Evolutionary conservation across 2,329 filamentous ascomycete species (phyloP).

Genomic region (Camillea tinctor): DNA sequence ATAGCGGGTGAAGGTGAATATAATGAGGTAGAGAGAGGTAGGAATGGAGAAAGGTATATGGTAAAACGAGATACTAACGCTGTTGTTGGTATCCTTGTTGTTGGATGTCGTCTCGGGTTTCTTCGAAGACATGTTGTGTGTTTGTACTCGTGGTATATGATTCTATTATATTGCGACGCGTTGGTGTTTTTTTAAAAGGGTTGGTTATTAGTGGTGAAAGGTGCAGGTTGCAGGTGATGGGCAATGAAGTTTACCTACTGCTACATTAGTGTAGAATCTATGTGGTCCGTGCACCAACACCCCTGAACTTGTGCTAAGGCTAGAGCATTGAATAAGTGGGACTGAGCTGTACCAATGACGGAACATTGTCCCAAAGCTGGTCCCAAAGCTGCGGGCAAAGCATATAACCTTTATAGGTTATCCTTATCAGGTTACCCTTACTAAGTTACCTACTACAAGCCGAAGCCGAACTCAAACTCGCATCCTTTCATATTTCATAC

Average conservation of each 20-base stretch:
- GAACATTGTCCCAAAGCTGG: no score
- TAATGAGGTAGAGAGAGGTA: background rate
- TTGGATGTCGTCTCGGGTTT: background rate
- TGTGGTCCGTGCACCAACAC: background rate
- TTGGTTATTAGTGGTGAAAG: background rate
- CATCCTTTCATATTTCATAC: no score
- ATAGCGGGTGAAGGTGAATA: background rate
- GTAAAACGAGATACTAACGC: constrained; percentile 3
- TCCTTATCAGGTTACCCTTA: no score
- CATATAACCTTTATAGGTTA: no score
- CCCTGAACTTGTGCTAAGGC: background rate
- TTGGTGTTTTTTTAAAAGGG: background rate
- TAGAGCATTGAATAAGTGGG: background rate
- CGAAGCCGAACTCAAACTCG: no score
- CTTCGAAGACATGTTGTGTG: constrained; percentile 1
- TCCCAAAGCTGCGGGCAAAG: background rate
- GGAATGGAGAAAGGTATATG: no score
- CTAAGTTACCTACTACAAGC: no score
- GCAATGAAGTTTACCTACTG: background rate
- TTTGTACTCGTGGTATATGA: background rate
- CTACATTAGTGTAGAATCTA: background rate
- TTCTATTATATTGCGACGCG: background rate
- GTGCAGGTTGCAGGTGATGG: no score
- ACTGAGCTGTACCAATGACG: background rate
- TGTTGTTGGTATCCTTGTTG: constrained; percentile 3